These are phyloP conservation scores for Picea glauca DNA, from an alignment of 75 land plant species.

Conservation along the genomic window DNA sequence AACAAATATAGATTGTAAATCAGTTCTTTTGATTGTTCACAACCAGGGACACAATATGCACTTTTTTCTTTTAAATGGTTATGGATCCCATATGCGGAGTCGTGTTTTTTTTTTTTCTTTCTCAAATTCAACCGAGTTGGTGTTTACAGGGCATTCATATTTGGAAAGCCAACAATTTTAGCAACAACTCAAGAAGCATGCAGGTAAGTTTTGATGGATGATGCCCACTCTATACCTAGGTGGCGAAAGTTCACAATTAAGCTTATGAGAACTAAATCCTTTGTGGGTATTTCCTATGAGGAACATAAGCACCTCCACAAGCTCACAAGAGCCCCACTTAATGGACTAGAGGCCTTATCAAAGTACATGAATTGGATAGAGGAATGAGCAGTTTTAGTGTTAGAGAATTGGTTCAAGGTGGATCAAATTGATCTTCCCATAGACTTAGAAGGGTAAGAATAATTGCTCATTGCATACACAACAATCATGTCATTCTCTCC, in stretches of 20 bases:
- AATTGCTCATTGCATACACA: neutral
- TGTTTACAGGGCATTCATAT: conserved; percentile 63
- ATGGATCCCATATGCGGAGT: neutral
- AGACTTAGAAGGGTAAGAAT: conserved; percentile 27
- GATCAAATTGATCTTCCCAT: conserved; percentile 55
- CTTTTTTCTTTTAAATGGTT: neutral
- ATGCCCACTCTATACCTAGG: conserved; percentile 48
- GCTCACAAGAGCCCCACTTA: conserved; percentile 50
- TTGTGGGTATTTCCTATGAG: conserved; percentile 30
- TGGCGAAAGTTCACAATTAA: conserved; percentile 55
- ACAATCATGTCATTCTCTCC: neutral
- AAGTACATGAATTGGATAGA: conserved; percentile 52
- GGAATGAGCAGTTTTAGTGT: conserved; percentile 12
- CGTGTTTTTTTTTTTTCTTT: neutral
- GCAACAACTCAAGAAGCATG: conserved; percentile 47
- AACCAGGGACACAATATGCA: neutral
- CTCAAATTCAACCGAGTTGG: conserved; percentile 48
- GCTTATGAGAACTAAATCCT: conserved; percentile 58
- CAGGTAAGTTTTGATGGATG: conserved; percentile 51
- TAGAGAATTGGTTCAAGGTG: conserved; percentile 46
- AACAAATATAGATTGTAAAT: neutral
- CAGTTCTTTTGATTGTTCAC: neutral
- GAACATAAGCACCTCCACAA: conserved; percentile 65
- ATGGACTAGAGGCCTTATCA: conserved; percentile 54
- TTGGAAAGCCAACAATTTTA: conserved; percentile 64